Evolutionary conservation across 177 flowering plant genomes (phyloP).

Genomic region (Telopea speciosissima): DNA sequence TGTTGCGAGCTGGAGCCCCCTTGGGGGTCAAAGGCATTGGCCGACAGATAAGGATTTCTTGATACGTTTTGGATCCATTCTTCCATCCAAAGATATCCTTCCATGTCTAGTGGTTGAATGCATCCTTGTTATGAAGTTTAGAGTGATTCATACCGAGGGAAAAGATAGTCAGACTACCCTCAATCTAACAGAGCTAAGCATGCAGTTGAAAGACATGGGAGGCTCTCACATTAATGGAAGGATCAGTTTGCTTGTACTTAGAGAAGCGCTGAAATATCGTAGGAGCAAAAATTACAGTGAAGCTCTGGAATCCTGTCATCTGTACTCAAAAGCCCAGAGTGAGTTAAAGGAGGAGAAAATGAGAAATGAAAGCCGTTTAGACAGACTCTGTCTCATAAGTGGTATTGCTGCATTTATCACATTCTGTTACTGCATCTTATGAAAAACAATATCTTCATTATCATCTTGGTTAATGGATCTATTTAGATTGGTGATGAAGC

Average conservation of each 20-base stretch:
- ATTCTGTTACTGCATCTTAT: constrained; percentile 61
- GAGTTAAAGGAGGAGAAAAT: constrained; percentile 85
- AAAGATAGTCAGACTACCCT: constrained; percentile 45
- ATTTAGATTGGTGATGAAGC: too few relatives aligned
- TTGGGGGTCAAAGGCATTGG: constrained; percentile 92
- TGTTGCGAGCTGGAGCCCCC: constrained; percentile 81
- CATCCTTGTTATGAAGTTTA: constrained; percentile 63
- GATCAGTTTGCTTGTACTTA: constrained; percentile 75
- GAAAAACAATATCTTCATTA: constrained; percentile 12
- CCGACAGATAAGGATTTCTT: constrained; percentile 81
- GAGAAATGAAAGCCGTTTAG: constrained; percentile 75
- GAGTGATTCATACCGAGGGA: constrained; percentile 31
- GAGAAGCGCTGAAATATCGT: constrained; percentile 61
- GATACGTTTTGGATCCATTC: constrained; percentile 79
- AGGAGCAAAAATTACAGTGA: constrained; percentile 81
- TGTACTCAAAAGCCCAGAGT: constrained; percentile 67
- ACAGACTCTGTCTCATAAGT: constrained; percentile 59
- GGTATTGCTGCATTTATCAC: constrained; percentile 65
- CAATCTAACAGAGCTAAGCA: constrained; percentile 67
- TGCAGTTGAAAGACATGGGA: constrained; percentile 92
- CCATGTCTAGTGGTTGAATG: constrained; percentile 88
- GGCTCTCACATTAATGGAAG: constrained; percentile 84
- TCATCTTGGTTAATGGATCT: not conserved
- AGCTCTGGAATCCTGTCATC: constrained; percentile 62
- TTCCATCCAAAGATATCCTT: constrained; percentile 82